Conservation (phyloP, 176 grass and related monocot species). For the Secale cereale region DNA sequence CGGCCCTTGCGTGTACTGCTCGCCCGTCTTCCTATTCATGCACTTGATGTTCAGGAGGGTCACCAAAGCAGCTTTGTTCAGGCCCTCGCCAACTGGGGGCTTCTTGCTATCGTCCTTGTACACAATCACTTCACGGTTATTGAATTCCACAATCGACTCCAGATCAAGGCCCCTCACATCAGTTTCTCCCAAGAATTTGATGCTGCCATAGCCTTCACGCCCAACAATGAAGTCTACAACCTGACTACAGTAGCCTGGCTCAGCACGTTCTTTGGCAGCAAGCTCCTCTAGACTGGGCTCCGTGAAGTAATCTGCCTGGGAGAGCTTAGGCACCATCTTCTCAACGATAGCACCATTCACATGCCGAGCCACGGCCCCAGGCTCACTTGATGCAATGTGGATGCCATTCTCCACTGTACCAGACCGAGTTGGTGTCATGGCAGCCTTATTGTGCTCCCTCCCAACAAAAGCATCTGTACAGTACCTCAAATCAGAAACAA, state of each 20-base stretch:
- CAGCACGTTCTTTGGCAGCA: constrained; percentile 67
- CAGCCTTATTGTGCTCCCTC: constrained; percentile 20
- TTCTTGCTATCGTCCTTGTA: constrained; percentile 81
- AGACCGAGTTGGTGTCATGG: constrained; percentile 14
- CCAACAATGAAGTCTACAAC: constrained; percentile 82
- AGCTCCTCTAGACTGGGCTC: constrained; percentile 71
- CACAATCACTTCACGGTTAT: constrained; percentile 77
- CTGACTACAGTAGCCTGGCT: constrained; percentile 60
- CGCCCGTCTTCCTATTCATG: constrained; percentile 65
- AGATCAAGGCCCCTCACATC: constrained; percentile 75
- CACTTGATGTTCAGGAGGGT: constrained; percentile 84
- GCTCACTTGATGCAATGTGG: constrained; percentile 7
- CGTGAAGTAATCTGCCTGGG: constrained; percentile 65
- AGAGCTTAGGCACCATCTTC: constrained; percentile 66
- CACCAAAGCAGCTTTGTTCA: constrained; percentile 82
- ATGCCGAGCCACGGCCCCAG: constrained; percentile 11
- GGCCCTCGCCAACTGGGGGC: constrained; percentile 69
- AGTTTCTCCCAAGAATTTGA: constrained; percentile 74
- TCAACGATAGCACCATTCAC: constrained; percentile 41
- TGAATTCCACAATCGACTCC: constrained; percentile 70
- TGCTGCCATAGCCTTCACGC: constrained; percentile 68
- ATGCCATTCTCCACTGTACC: constrained; percentile 36
- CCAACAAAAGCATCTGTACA: constrained; percentile 32
- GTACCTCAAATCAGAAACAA: constrained; percentile 13
- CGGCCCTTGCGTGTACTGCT: constrained; percentile 40